Conservation (phyloP, 805 yeast genomes). For the Monosporozyma yasuniensis region DNA sequence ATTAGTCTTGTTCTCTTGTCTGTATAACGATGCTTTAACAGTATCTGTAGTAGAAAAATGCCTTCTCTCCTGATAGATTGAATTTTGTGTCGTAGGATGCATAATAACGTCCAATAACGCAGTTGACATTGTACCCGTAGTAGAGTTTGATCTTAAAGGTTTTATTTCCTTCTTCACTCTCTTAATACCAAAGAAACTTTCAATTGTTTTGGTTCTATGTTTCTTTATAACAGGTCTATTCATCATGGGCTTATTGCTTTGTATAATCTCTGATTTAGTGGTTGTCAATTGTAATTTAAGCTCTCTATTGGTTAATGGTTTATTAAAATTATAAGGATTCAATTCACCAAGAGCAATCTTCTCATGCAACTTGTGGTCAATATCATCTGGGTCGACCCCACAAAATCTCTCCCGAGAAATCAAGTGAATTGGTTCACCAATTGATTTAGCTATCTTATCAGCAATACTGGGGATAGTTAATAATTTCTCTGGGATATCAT, state of each 20-base stretch:
- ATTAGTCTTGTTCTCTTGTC: neutral
- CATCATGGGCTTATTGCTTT: neutral
- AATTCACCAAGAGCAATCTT: conserved; percentile 56
- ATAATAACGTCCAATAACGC: neutral
- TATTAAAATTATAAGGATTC: conserved; percentile 43
- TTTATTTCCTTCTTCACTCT: neutral
- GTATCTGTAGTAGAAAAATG: neutral
- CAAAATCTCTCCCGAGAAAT: conserved; percentile 11
- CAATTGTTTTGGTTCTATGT: neutral
- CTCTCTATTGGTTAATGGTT: conserved; percentile 30
- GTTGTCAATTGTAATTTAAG: conserved; percentile 17
- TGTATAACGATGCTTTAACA: neutral
- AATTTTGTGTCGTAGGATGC: neutral
- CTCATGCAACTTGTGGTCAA: conserved; percentile 41
- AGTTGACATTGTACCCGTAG: neutral
- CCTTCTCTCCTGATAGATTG: neutral
- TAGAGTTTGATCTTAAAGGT: neutral
- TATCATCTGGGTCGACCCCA: conserved; percentile 25
- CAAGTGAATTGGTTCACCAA: conserved; percentile 30
- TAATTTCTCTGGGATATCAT: conserved; percentile 40
- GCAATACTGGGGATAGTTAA: conserved; percentile 8
- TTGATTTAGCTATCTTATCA: conserved; percentile 20
- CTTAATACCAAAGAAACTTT: neutral
- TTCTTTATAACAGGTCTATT: neutral
- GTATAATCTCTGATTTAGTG: conserved; percentile 19